These are phyloP conservation scores for Oryza glumipatula DNA, from an alignment of 176 grass and related monocot species.

Conservation along the genomic window DNA sequence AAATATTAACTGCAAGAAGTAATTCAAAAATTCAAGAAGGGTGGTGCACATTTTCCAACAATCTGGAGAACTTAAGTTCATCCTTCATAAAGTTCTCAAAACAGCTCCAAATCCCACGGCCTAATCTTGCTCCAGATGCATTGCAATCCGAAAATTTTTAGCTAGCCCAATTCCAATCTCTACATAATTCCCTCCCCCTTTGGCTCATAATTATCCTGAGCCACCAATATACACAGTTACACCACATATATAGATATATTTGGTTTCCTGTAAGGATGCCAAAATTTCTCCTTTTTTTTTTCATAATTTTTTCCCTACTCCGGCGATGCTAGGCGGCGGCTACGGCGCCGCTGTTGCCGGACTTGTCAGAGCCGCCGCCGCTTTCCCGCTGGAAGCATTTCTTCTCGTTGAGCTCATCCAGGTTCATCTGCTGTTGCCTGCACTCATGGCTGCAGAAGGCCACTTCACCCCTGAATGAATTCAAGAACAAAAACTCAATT, in stretches of 20 bases:
- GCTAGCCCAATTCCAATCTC: constrained; percentile 36
- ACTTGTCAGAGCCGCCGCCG: constrained; percentile 48
- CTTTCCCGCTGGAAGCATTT: constrained; percentile 43
- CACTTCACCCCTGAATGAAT: constrained; percentile 75
- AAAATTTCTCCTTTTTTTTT: not conserved
- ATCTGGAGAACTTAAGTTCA: constrained; percentile 31
- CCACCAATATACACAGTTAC: constrained; percentile 44
- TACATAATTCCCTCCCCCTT: constrained; percentile 34
- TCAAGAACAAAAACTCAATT: not conserved
- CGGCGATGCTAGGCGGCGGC: constrained; percentile 53
- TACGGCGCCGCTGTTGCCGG: constrained; percentile 54
- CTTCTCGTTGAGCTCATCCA: constrained; percentile 76
- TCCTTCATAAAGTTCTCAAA: constrained; percentile 19
- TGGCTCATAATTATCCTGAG: constrained; percentile 9
- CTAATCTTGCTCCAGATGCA: constrained; percentile 35
- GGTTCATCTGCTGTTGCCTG: constrained; percentile 80
- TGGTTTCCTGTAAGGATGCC: constrained; percentile 41
- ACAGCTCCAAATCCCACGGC: constrained; percentile 11
- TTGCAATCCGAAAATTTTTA: constrained; percentile 12
- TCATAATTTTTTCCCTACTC: not conserved
- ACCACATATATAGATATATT: constrained; percentile 51
- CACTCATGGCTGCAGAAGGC: constrained; percentile 88
- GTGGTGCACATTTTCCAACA: not conserved
- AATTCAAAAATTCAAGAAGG: not conserved
- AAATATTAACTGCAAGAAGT: not conserved